Conservation (phyloP, 768 basidiomycete species). For the Lentinus brumalis region DNA sequence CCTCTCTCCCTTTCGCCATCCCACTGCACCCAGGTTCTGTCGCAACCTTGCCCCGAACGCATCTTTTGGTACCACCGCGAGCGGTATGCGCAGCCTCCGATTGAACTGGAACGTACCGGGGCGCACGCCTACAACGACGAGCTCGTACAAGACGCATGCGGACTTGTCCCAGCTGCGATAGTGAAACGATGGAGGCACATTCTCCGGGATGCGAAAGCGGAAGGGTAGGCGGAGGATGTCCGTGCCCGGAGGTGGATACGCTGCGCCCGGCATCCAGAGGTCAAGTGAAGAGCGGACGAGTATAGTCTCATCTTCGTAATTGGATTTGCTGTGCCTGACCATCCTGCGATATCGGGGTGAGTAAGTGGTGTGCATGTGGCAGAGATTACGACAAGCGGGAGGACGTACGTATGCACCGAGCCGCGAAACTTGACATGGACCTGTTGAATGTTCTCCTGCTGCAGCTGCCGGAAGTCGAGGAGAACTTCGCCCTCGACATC, state of each 20-base stretch:
- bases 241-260: constrained; percentile 2
- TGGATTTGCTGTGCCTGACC: neutral
- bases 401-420: constrained; percentile 13
- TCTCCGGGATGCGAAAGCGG: constrained; percentile 11
- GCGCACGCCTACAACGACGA: constrained; percentile 19
- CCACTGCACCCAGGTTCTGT: neutral
- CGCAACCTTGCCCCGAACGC: neutral
- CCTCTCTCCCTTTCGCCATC: neutral
- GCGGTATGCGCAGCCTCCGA: neutral
- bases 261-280: constrained; percentile 14
- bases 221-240: constrained; percentile 16
- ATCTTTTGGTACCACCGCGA: constrained; percentile 10
- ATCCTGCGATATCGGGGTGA: neutral
- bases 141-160: neutral
- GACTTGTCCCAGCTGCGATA: neutral
- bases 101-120: constrained; percentile 12
- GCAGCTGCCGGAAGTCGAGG: constrained; percentile 15
- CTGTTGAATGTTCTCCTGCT: constrained; percentile 15
- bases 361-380: neutral
- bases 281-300: constrained; percentile 3
- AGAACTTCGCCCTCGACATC: constrained; percentile 13
- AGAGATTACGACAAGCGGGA: neutral
- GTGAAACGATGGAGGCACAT: constrained; percentile 11
- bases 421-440: constrained; percentile 23
- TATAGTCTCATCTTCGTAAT: neutral